These are phyloP conservation scores for Chenopodium suecicum DNA, from an alignment of 148 eudicot genomes.

Conservation along the genomic window DNA sequence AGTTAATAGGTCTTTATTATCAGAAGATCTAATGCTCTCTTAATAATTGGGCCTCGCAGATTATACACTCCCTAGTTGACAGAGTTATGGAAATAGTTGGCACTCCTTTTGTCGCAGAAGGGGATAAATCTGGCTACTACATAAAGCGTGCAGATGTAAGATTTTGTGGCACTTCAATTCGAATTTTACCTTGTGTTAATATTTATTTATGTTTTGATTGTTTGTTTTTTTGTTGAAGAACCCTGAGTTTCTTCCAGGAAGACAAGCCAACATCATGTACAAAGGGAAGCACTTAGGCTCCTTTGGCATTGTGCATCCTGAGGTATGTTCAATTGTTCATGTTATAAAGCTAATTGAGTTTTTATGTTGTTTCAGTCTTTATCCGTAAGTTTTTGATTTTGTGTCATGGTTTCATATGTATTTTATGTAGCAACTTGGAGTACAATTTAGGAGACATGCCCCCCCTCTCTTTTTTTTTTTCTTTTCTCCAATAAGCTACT, in stretches of 20 bases:
- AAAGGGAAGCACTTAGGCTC: conserved; percentile 76
- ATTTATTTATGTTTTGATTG: conserved; percentile 4
- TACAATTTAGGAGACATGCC: not conserved
- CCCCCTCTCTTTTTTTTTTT: no score
- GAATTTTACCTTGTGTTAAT: not conserved
- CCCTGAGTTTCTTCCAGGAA: conserved; percentile 77
- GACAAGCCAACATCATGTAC: conserved; percentile 84
- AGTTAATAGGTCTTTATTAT: not conserved
- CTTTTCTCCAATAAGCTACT: no score
- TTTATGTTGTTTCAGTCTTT: not conserved
- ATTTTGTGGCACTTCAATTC: conserved; percentile 1
- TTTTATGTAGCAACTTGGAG: no score
- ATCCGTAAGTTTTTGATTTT: no score
- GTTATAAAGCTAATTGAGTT: conserved; percentile 4
- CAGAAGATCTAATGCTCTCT: conserved; percentile 1
- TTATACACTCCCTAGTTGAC: conserved; percentile 84
- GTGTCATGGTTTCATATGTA: not conserved
- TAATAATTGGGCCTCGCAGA: conserved; percentile 41
- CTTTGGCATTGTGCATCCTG: conserved; percentile 94
- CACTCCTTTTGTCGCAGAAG: conserved; percentile 60
- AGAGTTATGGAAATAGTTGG: conserved; percentile 88
- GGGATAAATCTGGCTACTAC: conserved; percentile 74
- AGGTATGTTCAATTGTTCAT: conserved; percentile 44
- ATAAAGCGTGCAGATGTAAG: conserved; percentile 73
- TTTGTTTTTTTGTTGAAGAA: conserved; percentile 38